Percentiles rank a stretch among this genome's conserved stretches.
Conservation (phyloP, 2,329 filamentous ascomycete species). For the Colletotrichum filicis region DNA sequence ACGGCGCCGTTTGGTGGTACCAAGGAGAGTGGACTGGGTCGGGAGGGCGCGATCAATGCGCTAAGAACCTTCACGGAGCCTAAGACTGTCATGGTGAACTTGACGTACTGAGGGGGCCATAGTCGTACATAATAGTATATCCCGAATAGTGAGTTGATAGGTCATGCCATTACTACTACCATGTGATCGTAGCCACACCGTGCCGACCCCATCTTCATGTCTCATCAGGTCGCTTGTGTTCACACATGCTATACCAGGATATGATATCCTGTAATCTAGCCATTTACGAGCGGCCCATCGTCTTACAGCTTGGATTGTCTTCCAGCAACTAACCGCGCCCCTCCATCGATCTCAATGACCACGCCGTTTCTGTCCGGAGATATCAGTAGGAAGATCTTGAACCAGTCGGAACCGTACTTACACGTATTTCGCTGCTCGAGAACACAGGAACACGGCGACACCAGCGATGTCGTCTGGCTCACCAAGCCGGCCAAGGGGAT, state of each 20-base stretch:
- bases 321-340: conserved; percentile 42
- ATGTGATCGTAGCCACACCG: neutral
- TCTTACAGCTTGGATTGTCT: conserved; percentile 42
- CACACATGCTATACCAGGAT: neutral
- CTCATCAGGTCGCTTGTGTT: neutral
- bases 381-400: neutral
- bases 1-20: conserved; percentile 59
- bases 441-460: conserved; percentile 67
- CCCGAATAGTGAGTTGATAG: neutral
- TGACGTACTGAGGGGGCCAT: conserved; percentile 33
- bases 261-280: neutral
- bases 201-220: no score
- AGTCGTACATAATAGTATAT: neutral
- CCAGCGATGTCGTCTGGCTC: conserved; percentile 70
- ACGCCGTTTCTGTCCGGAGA: conserved; percentile 45
- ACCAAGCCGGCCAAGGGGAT: conserved; percentile 65
- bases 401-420: conserved; percentile 37
- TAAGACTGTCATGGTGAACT: conserved; percentile 61
- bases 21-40: conserved; percentile 60
- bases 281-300: neutral
- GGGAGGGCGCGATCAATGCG: conserved; percentile 59
- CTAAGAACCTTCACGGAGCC: conserved; percentile 59
- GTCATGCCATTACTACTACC: neutral
- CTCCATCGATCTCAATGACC: conserved; percentile 48
- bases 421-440: conserved; percentile 63